Base-by-base conservation (phyloP, 768 basidiomycete genomes). In the Chlorophyllum brunneum region DNA sequence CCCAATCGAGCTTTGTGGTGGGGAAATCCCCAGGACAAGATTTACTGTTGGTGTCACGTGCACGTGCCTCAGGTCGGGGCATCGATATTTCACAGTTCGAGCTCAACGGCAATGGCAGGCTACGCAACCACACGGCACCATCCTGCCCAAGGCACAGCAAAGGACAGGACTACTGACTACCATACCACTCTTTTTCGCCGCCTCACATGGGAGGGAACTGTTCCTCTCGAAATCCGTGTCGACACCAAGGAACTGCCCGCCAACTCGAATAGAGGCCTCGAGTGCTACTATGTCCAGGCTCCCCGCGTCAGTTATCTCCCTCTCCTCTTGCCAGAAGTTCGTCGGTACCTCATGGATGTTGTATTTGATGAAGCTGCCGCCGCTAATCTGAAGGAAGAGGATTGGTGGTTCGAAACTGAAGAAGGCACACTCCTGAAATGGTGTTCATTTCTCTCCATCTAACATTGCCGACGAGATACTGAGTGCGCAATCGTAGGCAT, bases 341-440 rank as follows among this genome's bases (percentile, higher is more conserved):
- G 86, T 54, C 80, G 85, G 59, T 92, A 92, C 68, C 77, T 98
- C 56, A 85, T 90, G 75, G 91, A 97, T 58, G 84, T 98, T 49
- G 90, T 95, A 10, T 86, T 98, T 61, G 92, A 97, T 63, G 93
- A 95, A 61, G 77, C 81, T 30, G 85, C 86, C 26, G 83, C 83
- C 4, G 85, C 84, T 55, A 61, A 76, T 8, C 69, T 95, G 54
- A 88, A 88, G 63, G 91, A 94, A 58, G 88, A 91, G 52, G 89
- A 95, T 47, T 93, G 95, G 90, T 98, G 95, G 97, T 97, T 99
- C 66, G 93, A 97, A 69, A 88, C 85, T 56, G 88, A 89, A 48
- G 87, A 84, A 58, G 90, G 91, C 26, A 80, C 77, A 5, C 64
- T 89, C 43, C 76, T 95, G 60, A 92, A 93, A 71, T 98, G 95